Evolutionary conservation across 1,139 yeast genomes (phyloP), one percentile per base, ranked within the genome.

Genomic region (Kluyveromyces marxianus): DNA sequence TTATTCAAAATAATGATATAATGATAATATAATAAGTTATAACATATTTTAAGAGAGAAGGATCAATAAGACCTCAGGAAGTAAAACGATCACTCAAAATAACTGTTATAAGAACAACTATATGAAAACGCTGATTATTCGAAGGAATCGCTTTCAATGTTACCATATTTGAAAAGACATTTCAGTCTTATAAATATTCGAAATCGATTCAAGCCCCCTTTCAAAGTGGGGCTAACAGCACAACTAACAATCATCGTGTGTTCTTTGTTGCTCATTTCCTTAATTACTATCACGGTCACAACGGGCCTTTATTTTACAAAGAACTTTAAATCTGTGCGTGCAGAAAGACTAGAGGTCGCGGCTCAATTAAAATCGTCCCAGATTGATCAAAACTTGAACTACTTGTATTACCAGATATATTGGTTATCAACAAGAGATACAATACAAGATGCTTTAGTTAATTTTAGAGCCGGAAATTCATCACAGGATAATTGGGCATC

Each of bases 161-260:
- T 36, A 25, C 30, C 30, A 4, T n/a, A 25, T 10, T 7, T 36
- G 5, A 36, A 36, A 10, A 32, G 34, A 26, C 39, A 25, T 26
- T 25, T 4, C 30, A 4, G 26, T 10, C 14, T 7, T n/a, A 25
- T 4, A n/a, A 25, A 25, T 14, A 25, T 37, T 29, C 33, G 32
- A n/a, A 14, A 21, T n/a, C 39, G 35, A 4, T 34, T 55, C 27
- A 54, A 50, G 35, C 59, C 63, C 25, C 67, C 67, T 6, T 60
- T 59, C 35, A 54, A 72, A 41, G 71, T 68, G 3, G 66, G 70
- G 25, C 66, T 75, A 38, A 63, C 80, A 58, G 68, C 72, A 63
- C 97, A 90, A 69, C 79, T 90, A 48, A 83, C 88, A 50, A 76
- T 81, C n/a, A 69, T 89, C 44, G 96, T 88, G 55, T 74, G 86